A percentile compares a stretch with the other conserved stretches of the same genome.
phyloP scores from a whole-genome alignment of 2,329 filamentous ascomycete species.

The Rhynchosporium secalis region DNA sequence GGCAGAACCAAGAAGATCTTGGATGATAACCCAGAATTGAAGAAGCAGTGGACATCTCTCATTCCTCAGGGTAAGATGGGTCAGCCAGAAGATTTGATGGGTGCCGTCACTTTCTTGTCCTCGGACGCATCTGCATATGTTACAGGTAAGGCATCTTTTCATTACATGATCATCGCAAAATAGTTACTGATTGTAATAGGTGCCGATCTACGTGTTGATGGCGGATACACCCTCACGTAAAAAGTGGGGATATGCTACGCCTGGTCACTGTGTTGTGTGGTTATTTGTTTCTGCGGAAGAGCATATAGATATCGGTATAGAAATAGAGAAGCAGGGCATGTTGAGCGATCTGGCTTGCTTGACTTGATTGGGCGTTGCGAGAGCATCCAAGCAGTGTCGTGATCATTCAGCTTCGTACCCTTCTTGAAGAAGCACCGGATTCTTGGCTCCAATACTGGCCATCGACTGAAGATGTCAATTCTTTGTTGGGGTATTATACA shows the following conservation, averaged over 20 bases:
- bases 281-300: background rate
- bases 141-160: conserved; percentile 59
- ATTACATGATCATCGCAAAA: too few relatives aligned
- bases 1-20: conserved; percentile 89
- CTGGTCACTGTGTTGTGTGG: background rate
- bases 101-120: conserved; percentile 72
- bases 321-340: background rate
- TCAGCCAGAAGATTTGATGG: conserved; percentile 87
- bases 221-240: conserved; percentile 83
- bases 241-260: background rate
- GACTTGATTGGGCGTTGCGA: background rate
- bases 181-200: conserved; percentile 3
- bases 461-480: background rate
- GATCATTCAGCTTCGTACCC: too few relatives aligned
- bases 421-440: too few relatives aligned
- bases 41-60: conserved; percentile 85
- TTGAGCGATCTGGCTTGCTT: background rate
- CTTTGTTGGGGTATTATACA: conserved; percentile 2
- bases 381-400: too few relatives aligned
- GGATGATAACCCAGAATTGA: conserved; percentile 86
- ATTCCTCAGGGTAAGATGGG: conserved; percentile 96
- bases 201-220: conserved; percentile 62
- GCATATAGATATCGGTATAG: conserved; percentile 1
- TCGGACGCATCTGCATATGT: conserved; percentile 61
- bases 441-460: too few relatives aligned